Evolutionary conservation across 129 eudicot species (phyloP), one percentile per base, ranked within the genome.

Genomic region (Escallonia rubra): DNA sequence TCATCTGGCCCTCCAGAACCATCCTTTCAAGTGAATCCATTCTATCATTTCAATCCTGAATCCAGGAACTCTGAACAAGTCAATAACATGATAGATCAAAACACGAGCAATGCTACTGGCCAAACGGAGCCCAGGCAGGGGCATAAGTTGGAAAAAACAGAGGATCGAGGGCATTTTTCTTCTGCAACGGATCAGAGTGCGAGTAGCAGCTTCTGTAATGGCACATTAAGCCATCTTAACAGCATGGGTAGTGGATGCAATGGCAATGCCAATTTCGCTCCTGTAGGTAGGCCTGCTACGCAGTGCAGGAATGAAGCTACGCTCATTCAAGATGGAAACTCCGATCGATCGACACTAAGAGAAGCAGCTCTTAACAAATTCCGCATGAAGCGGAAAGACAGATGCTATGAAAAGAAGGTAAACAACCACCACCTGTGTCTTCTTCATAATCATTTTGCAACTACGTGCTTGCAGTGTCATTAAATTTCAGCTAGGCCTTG

Each of bases 331-430:
- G 86, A 79, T 15, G 81, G 64, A 40, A 82, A 63, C 58, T 78
- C 72, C 40, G 81, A 73, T 43, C 78, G 96, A 11, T 79, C 96
- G 16, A 55, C 72, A 13, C 94, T 77, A 50, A 72, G 97, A 70
- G 90, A 91, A 59, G 96, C 94, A 2, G 97, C 96, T 23, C 66
- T 91, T 14, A 68, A 64, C 7, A 91, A 91, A 72, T 91, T 87
- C 66, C 86, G 97, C 43, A 38, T 87, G 86, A 91, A 91, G 81
- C 76, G 96, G 69, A 91, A 91, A 75, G 97, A 91, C 46, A 81
- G 97, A 83, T 91, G 97, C 87, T 91, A 69, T 71, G 90, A 85
- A 68, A 91, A 91, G 77, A 91, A 91, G 97, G 97, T 91, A 76
- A 12, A 55, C 46, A 7, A 16, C 16, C 68, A 58, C 39, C 41